Base-by-base conservation (phyloP, 108 stramenopile species). In the Asterionellopsis glacialis region DNA sequence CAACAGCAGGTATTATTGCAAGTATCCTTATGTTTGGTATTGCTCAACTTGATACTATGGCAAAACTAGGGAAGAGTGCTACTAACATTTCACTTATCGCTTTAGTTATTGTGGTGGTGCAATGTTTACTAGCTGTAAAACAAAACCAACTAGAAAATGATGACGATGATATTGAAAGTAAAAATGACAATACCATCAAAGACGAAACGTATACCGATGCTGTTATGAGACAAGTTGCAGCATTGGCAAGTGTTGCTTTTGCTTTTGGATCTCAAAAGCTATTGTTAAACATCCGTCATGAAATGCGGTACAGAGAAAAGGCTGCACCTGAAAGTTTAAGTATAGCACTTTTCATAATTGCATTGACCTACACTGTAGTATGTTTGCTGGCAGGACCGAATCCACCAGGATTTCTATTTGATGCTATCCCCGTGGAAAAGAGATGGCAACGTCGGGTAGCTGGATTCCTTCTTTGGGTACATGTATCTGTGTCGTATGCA, bases 401-500 rank as follows among this genome's bases (percentile, higher is more conserved):
- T 24, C 85, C 85, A 40, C 85, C 85, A 11, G 71, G 74, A 10
- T 83, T 86, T 57, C 60, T 86, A 33, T 82, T 86, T 49, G 79
- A 86, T 72, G 72, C 82, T 33, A 77, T 86, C 45, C 74, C 74
- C 18, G 57, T 42, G 7, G 33, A 33, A 33, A 33, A 7, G 2
- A 33, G 33, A 7, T 33, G 33, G 33, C 33, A 33, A 33, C 66
- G 81, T 9, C 65, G 71, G 38, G 15, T 81, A 14, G 85, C 76
- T 1, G 85, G 81, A 1, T 59, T 74, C 15, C 52, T 86, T 16
- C 70, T 86, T 4, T 83, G 81, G 79, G 54, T 74, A n/a, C 85
- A 86, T 61, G 85, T 86, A 9, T 79, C 82, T 7, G 85, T 86
- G 9, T 75, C 73, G 11, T 86, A 77, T 59, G 85, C 85, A 39